Evolutionary conservation across 352 stramenopile species (phyloP), one percentile per base, ranked within the genome.

Genomic region (Elongisporangium prolatum): DNA sequence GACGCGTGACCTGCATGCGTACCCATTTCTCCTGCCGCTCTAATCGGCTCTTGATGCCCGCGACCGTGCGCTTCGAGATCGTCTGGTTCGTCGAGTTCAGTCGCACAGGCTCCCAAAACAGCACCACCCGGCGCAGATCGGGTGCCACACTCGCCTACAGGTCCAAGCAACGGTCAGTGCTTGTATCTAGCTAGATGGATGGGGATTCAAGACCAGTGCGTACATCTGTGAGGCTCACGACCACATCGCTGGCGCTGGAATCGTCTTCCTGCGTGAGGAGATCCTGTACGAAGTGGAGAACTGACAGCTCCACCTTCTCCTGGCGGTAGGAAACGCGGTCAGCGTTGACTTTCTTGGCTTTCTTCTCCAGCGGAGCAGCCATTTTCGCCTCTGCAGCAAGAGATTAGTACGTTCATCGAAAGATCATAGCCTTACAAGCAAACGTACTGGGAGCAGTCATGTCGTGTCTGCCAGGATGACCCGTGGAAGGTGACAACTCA

Each of bases 51-150:
- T 83, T 73, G 18, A 91, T 72, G 50, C 72, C 80, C 13, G 75
- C 72, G 2, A 84, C 61, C 66, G 90, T 93, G 49, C 79, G 82
- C 70, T 93, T 93, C 6, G 72, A 77, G 52, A 93, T 88, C 10
- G 55, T 73, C 60, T 90, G 81, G 65, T 89, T 87, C 28, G 75
- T 69, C 48, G 81, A 90, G 62, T 88, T 79, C 48, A 80, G 60
- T 17, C 84, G 84, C 28, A 79, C 67, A 6, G 84, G 80, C 28
- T 91, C 81, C 84, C 84, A 93, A 50, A 76, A 85, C 54, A 93
- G 56, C 52, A 93, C 71, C 10, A 89, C 68, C 20, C 78, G 66
- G 48, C 81, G 67, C 37, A 93, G 65, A 54, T 91, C 84, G 20
- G 79, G 77, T 18, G 84, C 75, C 14, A 88, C 84, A 50, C 68